Evolutionary conservation across 495 filamentous ascomycete species (phyloP).

Genomic region (Annulohypoxylon stygium): DNA sequence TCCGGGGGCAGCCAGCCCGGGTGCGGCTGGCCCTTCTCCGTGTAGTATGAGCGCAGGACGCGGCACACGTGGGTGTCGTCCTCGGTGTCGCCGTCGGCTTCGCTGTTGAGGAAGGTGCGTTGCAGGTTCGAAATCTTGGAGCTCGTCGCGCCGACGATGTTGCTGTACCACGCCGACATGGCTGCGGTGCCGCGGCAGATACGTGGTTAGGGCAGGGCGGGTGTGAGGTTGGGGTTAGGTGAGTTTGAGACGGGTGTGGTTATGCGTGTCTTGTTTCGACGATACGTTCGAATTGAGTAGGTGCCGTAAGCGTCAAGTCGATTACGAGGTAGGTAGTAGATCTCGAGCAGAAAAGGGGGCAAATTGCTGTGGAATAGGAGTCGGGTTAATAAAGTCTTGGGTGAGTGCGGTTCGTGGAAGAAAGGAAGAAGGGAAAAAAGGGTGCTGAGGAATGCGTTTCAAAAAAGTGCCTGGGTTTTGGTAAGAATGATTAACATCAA

Average conservation of each 20-base stretch:
- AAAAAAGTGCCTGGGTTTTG: constrained; percentile 29
- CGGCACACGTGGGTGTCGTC: constrained; percentile 95
- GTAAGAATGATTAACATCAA: constrained; percentile 31
- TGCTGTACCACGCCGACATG: constrained; percentile 85
- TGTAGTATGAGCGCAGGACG: constrained; percentile 95
- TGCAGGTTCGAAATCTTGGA: constrained; percentile 84
- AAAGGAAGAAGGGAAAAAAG: constrained; percentile 16
- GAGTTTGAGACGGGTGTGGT: constrained; percentile 31
- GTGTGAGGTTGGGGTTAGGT: constrained; percentile 28
- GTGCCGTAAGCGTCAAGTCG: constrained; percentile 1
- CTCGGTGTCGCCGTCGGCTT: constrained; percentile 91
- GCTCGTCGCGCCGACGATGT: constrained; percentile 82
- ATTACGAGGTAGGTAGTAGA: constrained; percentile 18
- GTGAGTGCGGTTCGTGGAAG: constrained; percentile 13
- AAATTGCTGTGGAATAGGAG: neutral
- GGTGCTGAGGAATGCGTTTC: constrained; percentile 32
- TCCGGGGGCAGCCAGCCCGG: constrained; percentile 92
- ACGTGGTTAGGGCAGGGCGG: constrained; percentile 17
- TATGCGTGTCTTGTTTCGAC: constrained; percentile 24
- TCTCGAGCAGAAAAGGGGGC: neutral
- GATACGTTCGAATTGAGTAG: neutral
- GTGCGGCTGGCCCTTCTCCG: constrained; percentile 84
- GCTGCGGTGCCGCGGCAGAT: constrained; percentile 1
- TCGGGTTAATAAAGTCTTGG: constrained; percentile 7
- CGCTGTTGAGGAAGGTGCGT: constrained; percentile 78